Percentiles rank a stretch among this genome's conserved stretches.
These are phyloP conservation scores for Drosera spatulata DNA, from an alignment of 179 eudicot species.

Conservation along the genomic window DNA sequence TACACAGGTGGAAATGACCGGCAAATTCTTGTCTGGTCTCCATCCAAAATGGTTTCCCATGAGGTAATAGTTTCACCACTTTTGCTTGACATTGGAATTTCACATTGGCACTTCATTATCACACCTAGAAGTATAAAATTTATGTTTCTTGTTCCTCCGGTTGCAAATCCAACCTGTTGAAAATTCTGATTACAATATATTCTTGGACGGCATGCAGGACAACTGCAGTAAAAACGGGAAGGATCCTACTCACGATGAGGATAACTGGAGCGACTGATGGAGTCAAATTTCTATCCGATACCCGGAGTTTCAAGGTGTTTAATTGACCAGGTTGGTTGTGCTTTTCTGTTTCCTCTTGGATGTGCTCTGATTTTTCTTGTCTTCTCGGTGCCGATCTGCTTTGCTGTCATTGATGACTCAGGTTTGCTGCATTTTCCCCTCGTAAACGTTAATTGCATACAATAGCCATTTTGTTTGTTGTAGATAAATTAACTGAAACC, in stretches of 20 bases:
- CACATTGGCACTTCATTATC: no score
- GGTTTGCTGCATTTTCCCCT: background rate
- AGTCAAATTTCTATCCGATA: background rate
- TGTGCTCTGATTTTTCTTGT: background rate
- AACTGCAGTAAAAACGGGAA: conserved; percentile 27
- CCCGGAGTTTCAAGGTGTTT: background rate
- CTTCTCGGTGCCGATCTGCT: background rate
- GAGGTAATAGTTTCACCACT: conserved; percentile 30
- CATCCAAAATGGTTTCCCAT: conserved; percentile 31
- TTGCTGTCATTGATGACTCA: background rate
- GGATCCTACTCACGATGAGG: conserved; percentile 40
- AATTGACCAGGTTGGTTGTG: background rate
- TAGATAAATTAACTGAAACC: background rate
- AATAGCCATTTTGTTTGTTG: background rate
- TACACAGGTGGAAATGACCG: conserved; percentile 88
- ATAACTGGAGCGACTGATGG: conserved; percentile 77
- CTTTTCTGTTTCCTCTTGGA: background rate
- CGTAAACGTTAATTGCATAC: background rate
- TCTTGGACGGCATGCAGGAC: conserved; percentile 32
- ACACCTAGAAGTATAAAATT: no score
- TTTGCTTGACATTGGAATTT: background rate
- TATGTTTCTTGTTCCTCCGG: no score
- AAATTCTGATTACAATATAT: background rate
- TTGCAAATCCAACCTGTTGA: no score
- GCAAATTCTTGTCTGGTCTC: conserved; percentile 92